Conservation (phyloP, 345 rosid genomes). For the Gossypium sturtianum region DNA sequence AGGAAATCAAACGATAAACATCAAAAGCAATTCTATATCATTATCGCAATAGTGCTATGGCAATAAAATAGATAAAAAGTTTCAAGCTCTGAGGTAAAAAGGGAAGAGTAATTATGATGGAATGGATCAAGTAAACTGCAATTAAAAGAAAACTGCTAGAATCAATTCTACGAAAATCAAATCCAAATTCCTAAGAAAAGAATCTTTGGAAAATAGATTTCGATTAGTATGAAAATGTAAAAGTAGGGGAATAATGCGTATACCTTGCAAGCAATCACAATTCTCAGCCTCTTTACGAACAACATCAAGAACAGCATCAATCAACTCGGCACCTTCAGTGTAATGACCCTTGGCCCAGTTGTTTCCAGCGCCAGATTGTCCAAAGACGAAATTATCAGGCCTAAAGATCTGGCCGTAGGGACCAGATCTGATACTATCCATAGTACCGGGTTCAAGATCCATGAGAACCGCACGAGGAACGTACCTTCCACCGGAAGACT, state of each 20-base stretch:
- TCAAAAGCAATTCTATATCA: background rate
- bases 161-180: background rate
- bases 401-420: conserved; percentile 18
- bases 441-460: conserved; percentile 99
- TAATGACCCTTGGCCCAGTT: conserved; percentile 29
- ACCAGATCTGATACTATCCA: conserved; percentile 95
- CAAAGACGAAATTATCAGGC: conserved; percentile 20
- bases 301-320: conserved; percentile 92
- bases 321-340: conserved; percentile 93
- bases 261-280: conserved; percentile 8
- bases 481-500: conserved; percentile 85
- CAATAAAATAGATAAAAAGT: background rate
- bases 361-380: conserved; percentile 21
- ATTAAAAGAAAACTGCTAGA: background rate
- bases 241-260: background rate
- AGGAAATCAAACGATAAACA: background rate
- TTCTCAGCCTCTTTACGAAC: conserved; percentile 80
- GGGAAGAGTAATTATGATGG: background rate
- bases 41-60: background rate
- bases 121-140: background rate
- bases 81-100: conserved; percentile 1
- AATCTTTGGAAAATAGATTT: background rate
- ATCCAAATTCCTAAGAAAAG: background rate
- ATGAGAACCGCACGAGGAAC: conserved; percentile 97
- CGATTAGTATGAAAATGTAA: background rate